Evolutionary conservation across 306 rosid genomes (phyloP).

Genomic region (Phaseolus lunatus): DNA sequence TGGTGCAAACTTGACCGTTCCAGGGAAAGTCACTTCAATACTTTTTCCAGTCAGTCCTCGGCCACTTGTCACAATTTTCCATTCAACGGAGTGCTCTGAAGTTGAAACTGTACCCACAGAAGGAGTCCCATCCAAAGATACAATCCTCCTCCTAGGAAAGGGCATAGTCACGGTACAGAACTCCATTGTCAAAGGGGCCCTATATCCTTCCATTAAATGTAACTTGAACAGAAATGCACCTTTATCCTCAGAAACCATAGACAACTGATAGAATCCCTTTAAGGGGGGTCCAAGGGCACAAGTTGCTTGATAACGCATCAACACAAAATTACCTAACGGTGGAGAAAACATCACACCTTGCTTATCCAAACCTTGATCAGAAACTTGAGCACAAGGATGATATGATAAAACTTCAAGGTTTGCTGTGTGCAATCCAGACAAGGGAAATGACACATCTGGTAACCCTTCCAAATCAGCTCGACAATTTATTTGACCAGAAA

Average conservation of each 20-base stretch:
- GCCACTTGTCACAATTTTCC: slow-evolving; percentile 88
- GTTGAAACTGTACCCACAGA: slow-evolving; percentile 87
- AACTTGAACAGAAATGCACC: slow-evolving; percentile 96
- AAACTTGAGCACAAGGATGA: slow-evolving; percentile 90
- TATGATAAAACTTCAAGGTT: slow-evolving; percentile 76
- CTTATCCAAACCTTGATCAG: slow-evolving; percentile 85
- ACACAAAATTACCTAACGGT: slow-evolving; percentile 89
- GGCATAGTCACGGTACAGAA: slow-evolving; percentile 89
- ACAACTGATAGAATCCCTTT: slow-evolving; percentile 91
- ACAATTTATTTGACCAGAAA: slow-evolving; percentile 93
- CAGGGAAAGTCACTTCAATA: slow-evolving; percentile 95
- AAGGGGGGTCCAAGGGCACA: slow-evolving; percentile 83
- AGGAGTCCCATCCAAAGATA: slow-evolving; percentile 95
- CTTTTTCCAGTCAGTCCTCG: slow-evolving; percentile 90
- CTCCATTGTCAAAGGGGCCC: slow-evolving; percentile 87
- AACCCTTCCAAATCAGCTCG: slow-evolving; percentile 93
- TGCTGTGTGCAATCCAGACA: slow-evolving; percentile 65
- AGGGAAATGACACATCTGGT: slow-evolving; percentile 94
- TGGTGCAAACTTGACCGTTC: slow-evolving; percentile 91
- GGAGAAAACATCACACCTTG: slow-evolving; percentile 94
- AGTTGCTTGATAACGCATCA: slow-evolving; percentile 82
- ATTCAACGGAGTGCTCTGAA: slow-evolving; percentile 91
- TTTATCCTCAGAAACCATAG: slow-evolving; percentile 97
- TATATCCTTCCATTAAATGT: slow-evolving; percentile 90
- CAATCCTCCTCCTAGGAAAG: slow-evolving; percentile 84